phyloP scores from a whole-genome alignment of 352 stramenopile species.

The Pythium phragmiticola region DNA sequence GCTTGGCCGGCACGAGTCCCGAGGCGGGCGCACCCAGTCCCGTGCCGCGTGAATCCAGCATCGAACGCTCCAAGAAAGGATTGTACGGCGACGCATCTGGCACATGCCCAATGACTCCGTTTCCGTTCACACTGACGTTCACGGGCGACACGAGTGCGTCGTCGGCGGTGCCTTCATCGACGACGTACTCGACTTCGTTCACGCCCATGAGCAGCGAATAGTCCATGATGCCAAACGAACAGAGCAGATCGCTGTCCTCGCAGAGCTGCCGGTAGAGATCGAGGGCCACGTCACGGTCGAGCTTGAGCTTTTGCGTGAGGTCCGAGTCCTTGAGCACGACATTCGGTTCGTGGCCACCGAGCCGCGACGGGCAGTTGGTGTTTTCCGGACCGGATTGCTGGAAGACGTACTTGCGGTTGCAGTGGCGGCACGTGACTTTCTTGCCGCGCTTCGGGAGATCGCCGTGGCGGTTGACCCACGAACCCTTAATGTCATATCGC shows the following conservation, averaged over 20 bases:
- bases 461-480: constrained; percentile 86
- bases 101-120: background rate
- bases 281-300: constrained; percentile 65
- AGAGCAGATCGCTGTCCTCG: constrained; percentile 80
- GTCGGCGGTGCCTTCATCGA: constrained; percentile 66
- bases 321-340: constrained; percentile 89
- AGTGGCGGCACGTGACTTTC: constrained; percentile 88
- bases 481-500: constrained; percentile 91
- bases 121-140: constrained; percentile 18
- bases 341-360: constrained; percentile 85
- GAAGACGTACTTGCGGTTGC: constrained; percentile 84
- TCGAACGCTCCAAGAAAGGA: constrained; percentile 64
- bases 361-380: constrained; percentile 65
- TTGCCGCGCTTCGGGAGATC: constrained; percentile 85
- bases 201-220: constrained; percentile 91
- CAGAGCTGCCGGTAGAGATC: constrained; percentile 78
- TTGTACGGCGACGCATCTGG: constrained; percentile 37
- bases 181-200: constrained; percentile 86
- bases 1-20: constrained; percentile 13
- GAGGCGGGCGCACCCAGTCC: constrained; percentile 12
- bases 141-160: constrained; percentile 30
- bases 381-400: constrained; percentile 61
- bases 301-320: constrained; percentile 86
- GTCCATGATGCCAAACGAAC: constrained; percentile 91
- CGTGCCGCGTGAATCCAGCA: constrained; percentile 56